A percentile compares a stretch with the other conserved stretches of the same genome.
Conservation (phyloP, 2,329 filamentous ascomycete species). For the Dactylella cylindrospora region DNA sequence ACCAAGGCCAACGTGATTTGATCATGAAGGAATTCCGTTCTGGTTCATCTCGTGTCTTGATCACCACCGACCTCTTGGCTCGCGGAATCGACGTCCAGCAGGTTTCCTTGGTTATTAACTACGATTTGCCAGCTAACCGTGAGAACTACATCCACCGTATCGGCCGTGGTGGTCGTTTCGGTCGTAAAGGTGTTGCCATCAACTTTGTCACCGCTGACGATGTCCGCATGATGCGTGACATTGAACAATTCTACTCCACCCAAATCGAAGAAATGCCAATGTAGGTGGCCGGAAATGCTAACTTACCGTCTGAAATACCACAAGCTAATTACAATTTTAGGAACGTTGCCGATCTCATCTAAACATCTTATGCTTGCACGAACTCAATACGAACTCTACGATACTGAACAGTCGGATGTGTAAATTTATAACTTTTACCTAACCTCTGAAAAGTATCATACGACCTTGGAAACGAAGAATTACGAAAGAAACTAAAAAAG, state of each 20-base stretch:
- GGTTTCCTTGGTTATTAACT: conserved; percentile 99
- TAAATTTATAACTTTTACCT: conserved; percentile 51
- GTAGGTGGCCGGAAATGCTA: conserved; percentile 66
- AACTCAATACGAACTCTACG: conserved; percentile 95
- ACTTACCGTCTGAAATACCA: neutral
- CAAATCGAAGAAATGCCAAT: conserved; percentile 99
- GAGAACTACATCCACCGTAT: conserved; percentile 99
- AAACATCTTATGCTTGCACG: conserved; percentile 66
- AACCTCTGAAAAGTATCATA: neutral
- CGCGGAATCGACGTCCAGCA: conserved; percentile 99
- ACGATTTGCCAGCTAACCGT: conserved; percentile 96
- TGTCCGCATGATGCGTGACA: conserved; percentile 99
- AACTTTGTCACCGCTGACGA: conserved; percentile 99
- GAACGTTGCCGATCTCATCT: conserved; percentile 74
- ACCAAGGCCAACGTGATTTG: conserved; percentile 93
- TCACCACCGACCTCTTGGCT: conserved; percentile 94
- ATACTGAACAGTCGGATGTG: conserved; percentile 65
- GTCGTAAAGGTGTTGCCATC: conserved; percentile 99
- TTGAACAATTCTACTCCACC: conserved; percentile 99
- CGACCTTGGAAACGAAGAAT: too few species aligned
- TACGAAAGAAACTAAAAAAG: too few species aligned
- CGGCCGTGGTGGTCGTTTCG: conserved; percentile 98
- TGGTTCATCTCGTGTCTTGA: conserved; percentile 95
- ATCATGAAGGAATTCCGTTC: conserved; percentile 99
- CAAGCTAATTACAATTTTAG: conserved; percentile 26